Evolutionary conservation across 495 filamentous ascomycete genomes (phyloP).

Genomic region (Friedmanniomyces simplex): DNA sequence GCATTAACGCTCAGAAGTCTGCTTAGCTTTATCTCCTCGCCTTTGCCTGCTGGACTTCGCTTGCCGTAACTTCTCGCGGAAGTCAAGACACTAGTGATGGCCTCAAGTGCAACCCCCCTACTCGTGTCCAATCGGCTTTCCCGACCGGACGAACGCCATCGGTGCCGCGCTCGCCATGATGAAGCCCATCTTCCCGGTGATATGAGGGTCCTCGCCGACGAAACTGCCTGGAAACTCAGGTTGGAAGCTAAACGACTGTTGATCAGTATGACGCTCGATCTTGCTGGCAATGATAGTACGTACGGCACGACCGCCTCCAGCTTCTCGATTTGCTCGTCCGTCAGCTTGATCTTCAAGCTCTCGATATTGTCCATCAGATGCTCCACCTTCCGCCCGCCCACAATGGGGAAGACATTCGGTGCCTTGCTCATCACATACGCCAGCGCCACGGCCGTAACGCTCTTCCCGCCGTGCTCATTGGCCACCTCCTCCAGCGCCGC

Average conservation of each 20-base stretch:
- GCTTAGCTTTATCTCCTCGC: too few species aligned
- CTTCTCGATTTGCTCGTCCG: constrained; percentile 45
- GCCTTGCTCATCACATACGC: constrained; percentile 66
- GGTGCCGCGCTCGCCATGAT: constrained; percentile 2
- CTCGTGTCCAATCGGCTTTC: constrained; percentile 13
- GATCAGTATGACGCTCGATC: too few species aligned
- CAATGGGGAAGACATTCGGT: constrained; percentile 65
- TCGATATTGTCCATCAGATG: constrained; percentile 51
- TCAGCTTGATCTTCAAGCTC: constrained; percentile 25
- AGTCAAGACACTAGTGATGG: too few species aligned
- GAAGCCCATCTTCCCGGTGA: constrained; percentile 16
- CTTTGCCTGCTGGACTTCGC: too few species aligned
- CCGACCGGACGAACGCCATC: neutral
- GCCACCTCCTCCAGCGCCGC: constrained; percentile 50
- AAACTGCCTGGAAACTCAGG: constrained; percentile 44
- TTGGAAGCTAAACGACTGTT: neutral
- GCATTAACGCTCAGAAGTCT: too few species aligned
- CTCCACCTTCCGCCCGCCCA: constrained; percentile 57
- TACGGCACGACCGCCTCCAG: constrained; percentile 43
- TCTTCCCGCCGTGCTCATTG: constrained; percentile 23
- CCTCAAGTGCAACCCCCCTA: neutral
- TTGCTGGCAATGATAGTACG: too few species aligned
- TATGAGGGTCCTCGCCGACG: constrained; percentile 28
- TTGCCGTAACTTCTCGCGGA: too few species aligned
- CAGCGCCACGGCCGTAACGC: constrained; percentile 44